Conservation (phyloP, 2,329 filamentous ascomycete species). For the Beauveria sp. region DNA sequence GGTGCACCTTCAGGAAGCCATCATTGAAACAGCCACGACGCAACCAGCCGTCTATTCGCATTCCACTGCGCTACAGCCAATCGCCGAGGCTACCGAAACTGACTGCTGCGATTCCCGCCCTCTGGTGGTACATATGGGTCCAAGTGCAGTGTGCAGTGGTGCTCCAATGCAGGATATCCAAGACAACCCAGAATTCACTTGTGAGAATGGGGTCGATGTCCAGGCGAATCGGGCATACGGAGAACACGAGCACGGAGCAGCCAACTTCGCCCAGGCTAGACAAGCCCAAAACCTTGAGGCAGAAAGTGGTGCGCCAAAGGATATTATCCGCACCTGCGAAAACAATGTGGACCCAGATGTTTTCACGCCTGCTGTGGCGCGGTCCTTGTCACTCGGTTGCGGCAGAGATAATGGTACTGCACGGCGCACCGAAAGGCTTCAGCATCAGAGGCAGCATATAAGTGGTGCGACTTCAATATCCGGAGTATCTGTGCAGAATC, state of each 20-base stretch:
- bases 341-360: background rate
- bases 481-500: background rate
- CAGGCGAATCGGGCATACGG: background rate
- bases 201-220: background rate
- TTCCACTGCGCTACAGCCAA: too few relatives aligned
- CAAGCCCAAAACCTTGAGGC: background rate
- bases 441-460: background rate
- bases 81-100: background rate
- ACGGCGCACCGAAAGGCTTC: background rate
- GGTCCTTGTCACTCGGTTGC: background rate
- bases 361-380: background rate
- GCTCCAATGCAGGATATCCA: background rate
- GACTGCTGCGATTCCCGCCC: background rate
- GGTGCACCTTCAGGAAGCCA: background rate
- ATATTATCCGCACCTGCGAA: background rate
- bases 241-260: background rate
- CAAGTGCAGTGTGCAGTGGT: background rate
- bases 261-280: background rate
- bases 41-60: too few relatives aligned
- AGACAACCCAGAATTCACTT: background rate
- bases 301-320: background rate
- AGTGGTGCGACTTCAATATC: background rate
- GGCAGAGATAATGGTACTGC: background rate
- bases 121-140: background rate
- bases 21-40: background rate